Percentiles rank a stretch among this genome's conserved stretches.
These are phyloP conservation scores for Annona cherimola DNA, from an alignment of 164 flowering plant genomes.

Conservation along the genomic window DNA sequence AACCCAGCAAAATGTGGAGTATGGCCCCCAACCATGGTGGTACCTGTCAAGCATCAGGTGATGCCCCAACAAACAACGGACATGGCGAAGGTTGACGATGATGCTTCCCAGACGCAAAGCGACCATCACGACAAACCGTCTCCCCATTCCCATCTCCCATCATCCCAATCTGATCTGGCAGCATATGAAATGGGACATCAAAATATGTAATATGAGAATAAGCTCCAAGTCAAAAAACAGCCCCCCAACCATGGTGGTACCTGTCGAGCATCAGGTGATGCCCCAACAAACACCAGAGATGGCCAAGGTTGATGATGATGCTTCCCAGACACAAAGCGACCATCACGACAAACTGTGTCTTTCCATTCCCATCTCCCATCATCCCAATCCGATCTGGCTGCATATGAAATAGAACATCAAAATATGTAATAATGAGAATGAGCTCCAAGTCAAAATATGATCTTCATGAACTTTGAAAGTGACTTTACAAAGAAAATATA, in stretches of 20 bases:
- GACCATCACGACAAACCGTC: slow-evolving; percentile 61
- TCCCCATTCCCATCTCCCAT: slow-evolving; percentile 93
- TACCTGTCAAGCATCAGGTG: slow-evolving; percentile 86
- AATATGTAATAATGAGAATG: neutral
- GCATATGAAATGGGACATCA: slow-evolving; percentile 6
- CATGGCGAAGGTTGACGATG: slow-evolving; percentile 67
- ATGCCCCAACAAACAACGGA: slow-evolving; percentile 77
- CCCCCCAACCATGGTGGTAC: slow-evolving; percentile 78
- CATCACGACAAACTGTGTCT: slow-evolving; percentile 65
- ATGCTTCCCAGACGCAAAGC: slow-evolving; percentile 31
- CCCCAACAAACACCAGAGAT: slow-evolving; percentile 75
- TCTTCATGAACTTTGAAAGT: neutral
- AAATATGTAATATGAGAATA: neutral
- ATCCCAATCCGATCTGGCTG: slow-evolving; percentile 87
- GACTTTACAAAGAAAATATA: neutral
- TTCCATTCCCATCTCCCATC: slow-evolving; percentile 95
- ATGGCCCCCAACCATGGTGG: slow-evolving; percentile 80
- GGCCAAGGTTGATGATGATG: slow-evolving; percentile 61
- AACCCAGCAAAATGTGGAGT: slow-evolving; percentile 54
- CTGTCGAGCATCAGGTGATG: slow-evolving; percentile 88
- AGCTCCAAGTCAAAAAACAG: no score
- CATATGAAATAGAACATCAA: slow-evolving; percentile 1
- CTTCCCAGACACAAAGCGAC: slow-evolving; percentile 32
- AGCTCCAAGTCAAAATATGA: no score
- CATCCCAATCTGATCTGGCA: slow-evolving; percentile 88